A percentile compares a stretch with the other conserved stretches of the same genome.
phyloP scores from a whole-genome alignment of 768 basidiomycete species.

The Austroboletus eburneus region DNA sequence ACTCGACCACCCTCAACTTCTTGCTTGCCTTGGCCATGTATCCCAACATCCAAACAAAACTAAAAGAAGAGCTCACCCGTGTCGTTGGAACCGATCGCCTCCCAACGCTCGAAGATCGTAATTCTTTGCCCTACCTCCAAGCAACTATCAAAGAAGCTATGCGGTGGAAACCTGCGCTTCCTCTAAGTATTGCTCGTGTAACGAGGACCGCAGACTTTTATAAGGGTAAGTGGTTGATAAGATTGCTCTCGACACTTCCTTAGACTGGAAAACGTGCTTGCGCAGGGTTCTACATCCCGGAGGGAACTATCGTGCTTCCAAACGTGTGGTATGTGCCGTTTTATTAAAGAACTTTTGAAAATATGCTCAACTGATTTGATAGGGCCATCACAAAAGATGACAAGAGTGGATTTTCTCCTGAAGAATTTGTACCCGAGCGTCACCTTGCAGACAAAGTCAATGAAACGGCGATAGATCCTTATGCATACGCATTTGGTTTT shows the following conservation, averaged over 20 bases:
- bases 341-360: too few species aligned
- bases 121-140: conserved; percentile 49
- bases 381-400: conserved; percentile 17
- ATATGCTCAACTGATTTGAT: background rate
- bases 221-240: conserved; percentile 2
- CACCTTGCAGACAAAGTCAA: conserved; percentile 5
- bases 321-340: conserved; percentile 12
- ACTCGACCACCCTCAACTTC: conserved; percentile 16
- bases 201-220: too few species aligned
- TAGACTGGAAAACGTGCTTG: background rate
- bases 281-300: conserved; percentile 10
- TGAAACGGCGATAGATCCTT: conserved; percentile 9
- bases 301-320: conserved; percentile 10
- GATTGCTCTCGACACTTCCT: background rate
- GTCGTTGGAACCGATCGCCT: conserved; percentile 45
- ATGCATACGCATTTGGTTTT: conserved; percentile 12
- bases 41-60: conserved; percentile 46
- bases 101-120: conserved; percentile 31
- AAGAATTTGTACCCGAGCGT: conserved; percentile 15
- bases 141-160: conserved; percentile 36
- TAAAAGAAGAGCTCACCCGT: conserved; percentile 49
- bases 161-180: conserved; percentile 9
- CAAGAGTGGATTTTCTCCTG: conserved; percentile 14
- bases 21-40: conserved; percentile 15
- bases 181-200: conserved; percentile 14